Evolutionary conservation across 176 grass and related monocot species (phyloP).

Genomic region (Hordeum marinum): DNA sequence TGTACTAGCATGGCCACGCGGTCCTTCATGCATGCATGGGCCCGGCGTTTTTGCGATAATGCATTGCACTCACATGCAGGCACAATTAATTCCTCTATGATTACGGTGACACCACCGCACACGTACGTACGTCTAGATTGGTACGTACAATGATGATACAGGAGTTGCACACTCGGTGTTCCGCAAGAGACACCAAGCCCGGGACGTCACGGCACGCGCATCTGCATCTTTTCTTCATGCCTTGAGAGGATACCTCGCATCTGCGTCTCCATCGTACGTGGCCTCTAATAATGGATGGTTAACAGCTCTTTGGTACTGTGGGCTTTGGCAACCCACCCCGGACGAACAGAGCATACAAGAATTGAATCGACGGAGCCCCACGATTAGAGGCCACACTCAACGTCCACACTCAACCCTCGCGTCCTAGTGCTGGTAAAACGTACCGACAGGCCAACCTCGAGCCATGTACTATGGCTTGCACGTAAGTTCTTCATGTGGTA

Average conservation of each 20-base stretch:
- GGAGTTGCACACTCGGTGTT: background rate
- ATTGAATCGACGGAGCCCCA: background rate
- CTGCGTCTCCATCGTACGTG: no score
- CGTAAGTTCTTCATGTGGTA: no score
- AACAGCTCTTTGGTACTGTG: no score
- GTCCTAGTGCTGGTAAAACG: no score
- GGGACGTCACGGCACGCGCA: background rate
- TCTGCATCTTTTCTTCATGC: background rate
- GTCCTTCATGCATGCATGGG: no score
- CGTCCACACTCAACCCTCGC: no score
- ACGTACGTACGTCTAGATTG: background rate
- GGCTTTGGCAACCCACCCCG: background rate
- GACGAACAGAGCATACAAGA: background rate
- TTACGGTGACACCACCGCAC: background rate
- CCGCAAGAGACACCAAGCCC: background rate
- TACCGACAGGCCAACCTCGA: no score
- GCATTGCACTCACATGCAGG: background rate
- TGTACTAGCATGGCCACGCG: background rate
- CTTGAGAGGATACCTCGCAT: no score
- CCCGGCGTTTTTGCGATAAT: background rate
- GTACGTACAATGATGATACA: background rate
- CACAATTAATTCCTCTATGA: background rate
- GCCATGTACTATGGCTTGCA: no score
- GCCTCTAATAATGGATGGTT: background rate
- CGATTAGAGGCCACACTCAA: background rate